Evolutionary conservation across 306 rosid genomes (phyloP).

Genomic region (Rosa multiflora): DNA sequence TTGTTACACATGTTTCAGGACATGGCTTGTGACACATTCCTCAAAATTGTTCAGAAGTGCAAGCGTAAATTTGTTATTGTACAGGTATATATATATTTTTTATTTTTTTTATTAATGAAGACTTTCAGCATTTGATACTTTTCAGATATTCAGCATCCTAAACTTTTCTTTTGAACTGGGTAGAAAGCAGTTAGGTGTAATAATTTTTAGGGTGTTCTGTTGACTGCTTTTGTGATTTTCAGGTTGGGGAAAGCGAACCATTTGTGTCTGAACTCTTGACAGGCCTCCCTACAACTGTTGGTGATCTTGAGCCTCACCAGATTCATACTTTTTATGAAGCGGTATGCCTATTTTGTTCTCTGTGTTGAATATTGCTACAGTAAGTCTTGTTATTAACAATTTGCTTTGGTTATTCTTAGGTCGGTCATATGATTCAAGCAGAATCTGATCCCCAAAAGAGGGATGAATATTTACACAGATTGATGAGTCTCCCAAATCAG

Average conservation of each 20-base stretch:
- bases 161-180: neutral
- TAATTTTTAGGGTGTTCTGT: neutral
- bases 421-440: constrained; percentile 94
- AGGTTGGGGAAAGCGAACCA: constrained; percentile 96
- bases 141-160: neutral
- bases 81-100: constrained; percentile 47
- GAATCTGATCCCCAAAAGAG: constrained; percentile 85
- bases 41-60: constrained; percentile 95
- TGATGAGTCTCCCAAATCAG: constrained; percentile 96
- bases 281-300: constrained; percentile 85
- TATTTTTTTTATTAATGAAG: neutral
- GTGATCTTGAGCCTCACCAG: constrained; percentile 90
- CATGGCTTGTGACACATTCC: constrained; percentile 97
- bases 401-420: constrained; percentile 42
- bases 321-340: constrained; percentile 96
- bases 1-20: constrained; percentile 53
- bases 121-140: neutral
- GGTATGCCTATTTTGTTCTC: constrained; percentile 42
- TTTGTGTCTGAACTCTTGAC: constrained; percentile 93
- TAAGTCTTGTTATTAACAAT: neutral
- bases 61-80: constrained; percentile 91
- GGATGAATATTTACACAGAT: constrained; percentile 85
- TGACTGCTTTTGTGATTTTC: constrained; percentile 26
- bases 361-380: neutral
- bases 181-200: neutral